These are phyloP conservation scores for Colletotrichum siamense DNA, from an alignment of 2,329 filamentous ascomycete genomes.

Conservation along the genomic window DNA sequence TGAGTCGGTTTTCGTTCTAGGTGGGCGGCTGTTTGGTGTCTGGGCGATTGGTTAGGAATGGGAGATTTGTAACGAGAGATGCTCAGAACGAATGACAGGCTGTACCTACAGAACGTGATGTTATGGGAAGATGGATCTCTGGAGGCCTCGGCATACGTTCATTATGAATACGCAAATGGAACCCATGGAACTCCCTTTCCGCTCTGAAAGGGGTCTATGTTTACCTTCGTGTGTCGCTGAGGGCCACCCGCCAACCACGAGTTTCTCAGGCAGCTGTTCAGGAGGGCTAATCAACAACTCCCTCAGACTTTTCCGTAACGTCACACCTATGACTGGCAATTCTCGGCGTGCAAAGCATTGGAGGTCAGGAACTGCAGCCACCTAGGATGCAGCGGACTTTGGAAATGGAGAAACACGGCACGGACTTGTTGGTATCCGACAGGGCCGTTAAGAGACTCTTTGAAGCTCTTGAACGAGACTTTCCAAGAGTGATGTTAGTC, in stretches of 20 bases:
- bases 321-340: neutral
- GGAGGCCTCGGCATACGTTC: neutral
- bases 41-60: neutral
- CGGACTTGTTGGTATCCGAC: slow-evolving; percentile 9
- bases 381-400: slow-evolving; percentile 21
- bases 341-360: neutral
- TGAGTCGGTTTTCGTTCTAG: fast-evolving
- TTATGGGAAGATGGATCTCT: neutral
- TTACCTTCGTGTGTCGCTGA: neutral
- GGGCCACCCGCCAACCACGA: neutral
- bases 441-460: neutral
- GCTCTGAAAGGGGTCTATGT: neutral
- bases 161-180: neutral
- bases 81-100: neutral
- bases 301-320: neutral
- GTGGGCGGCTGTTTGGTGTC: neutral
- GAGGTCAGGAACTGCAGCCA: slow-evolving; percentile 23
- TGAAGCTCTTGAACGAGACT: neutral
- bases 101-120: neutral
- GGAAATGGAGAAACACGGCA: slow-evolving; percentile 15
- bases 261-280: neutral
- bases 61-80: neutral
- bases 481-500: neutral
- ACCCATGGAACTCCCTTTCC: neutral
- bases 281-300: neutral